Evolutionary conservation across 441 rosid genomes (phyloP).

Genomic region (Gossypium trilobum): DNA sequence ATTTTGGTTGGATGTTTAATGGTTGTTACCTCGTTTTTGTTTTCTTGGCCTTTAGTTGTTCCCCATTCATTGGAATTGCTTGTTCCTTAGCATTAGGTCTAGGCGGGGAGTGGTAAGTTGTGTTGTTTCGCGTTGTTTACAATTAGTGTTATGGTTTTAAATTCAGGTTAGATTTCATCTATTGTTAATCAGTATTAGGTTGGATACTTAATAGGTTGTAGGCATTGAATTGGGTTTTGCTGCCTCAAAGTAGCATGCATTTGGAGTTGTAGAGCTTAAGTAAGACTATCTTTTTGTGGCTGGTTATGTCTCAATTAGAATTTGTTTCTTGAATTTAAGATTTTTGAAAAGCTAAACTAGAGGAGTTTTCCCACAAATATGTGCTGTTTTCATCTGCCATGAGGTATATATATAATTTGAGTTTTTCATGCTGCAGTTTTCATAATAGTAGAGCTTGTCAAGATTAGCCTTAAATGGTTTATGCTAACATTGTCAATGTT

Average conservation of each 20-base stretch:
- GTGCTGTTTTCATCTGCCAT: not conserved
- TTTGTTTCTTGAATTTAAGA: not conserved
- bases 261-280: not conserved
- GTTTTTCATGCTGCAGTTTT: not conserved
- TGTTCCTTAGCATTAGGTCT: not conserved
- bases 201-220: not conserved
- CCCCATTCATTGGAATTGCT: not conserved
- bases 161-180: not conserved
- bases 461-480: not conserved
- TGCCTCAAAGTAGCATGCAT: not conserved
- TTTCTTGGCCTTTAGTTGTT: not conserved
- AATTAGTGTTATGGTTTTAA: not conserved
- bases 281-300: not conserved
- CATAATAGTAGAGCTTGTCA: not conserved
- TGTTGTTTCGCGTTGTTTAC: not conserved
- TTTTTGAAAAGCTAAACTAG: not conserved
- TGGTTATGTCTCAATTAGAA: not conserved
- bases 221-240: not conserved
- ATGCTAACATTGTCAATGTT: not conserved
- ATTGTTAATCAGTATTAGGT: not conserved
- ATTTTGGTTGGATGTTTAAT: not conserved
- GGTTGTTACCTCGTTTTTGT: not conserved
- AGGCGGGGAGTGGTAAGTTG: not conserved
- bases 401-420: not conserved
- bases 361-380: not conserved